Conservation (phyloP, 2,329 filamentous ascomycete species). For the Daldinia sp. region DNA sequence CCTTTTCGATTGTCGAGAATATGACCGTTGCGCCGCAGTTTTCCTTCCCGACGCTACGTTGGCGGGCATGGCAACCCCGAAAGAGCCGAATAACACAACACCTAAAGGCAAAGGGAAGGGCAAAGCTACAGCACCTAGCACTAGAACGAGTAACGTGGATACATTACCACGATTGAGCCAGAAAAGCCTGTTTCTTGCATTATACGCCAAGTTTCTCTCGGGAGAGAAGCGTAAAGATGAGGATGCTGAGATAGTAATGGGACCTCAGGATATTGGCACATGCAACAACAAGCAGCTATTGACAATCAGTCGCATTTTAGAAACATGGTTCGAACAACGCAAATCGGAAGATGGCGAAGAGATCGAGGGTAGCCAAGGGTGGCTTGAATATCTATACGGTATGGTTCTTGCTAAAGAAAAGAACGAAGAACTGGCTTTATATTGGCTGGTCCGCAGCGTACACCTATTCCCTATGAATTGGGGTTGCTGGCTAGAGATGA, state of each 20-base stretch:
- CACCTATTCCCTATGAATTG: slow-evolving; percentile 95
- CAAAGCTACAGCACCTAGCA: slow-evolving; percentile 61
- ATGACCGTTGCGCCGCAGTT: slow-evolving; percentile 89
- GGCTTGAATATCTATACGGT: slow-evolving; percentile 93
- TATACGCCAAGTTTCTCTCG: slow-evolving; percentile 92
- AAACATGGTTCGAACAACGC: slow-evolving; percentile 82
- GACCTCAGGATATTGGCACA: slow-evolving; percentile 87
- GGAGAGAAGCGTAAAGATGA: slow-evolving; percentile 97
- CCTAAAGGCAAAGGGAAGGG: slow-evolving; percentile 68
- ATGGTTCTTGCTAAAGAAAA: slow-evolving; percentile 91
- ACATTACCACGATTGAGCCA: slow-evolving; percentile 77
- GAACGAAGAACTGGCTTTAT: slow-evolving; percentile 85
- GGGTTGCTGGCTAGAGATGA: slow-evolving; percentile 96
- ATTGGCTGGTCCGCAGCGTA: slow-evolving; percentile 89
- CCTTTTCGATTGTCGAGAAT: slow-evolving; percentile 95
- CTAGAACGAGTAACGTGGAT: slow-evolving; percentile 41
- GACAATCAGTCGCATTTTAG: slow-evolving; percentile 78
- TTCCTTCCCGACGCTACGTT: slow-evolving; percentile 86
- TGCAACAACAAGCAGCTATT: slow-evolving; percentile 88
- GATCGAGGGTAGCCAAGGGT: slow-evolving; percentile 78
- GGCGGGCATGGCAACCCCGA: slow-evolving; percentile 71
- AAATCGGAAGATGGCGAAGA: slow-evolving; percentile 69
- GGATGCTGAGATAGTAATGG: slow-evolving; percentile 96
- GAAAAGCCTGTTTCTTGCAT: slow-evolving; percentile 88
- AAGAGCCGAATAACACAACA: slow-evolving; percentile 53